Evolutionary conservation across 2,329 filamentous ascomycete species (phyloP).

Genomic region (Phaeoacremonium minimum): DNA sequence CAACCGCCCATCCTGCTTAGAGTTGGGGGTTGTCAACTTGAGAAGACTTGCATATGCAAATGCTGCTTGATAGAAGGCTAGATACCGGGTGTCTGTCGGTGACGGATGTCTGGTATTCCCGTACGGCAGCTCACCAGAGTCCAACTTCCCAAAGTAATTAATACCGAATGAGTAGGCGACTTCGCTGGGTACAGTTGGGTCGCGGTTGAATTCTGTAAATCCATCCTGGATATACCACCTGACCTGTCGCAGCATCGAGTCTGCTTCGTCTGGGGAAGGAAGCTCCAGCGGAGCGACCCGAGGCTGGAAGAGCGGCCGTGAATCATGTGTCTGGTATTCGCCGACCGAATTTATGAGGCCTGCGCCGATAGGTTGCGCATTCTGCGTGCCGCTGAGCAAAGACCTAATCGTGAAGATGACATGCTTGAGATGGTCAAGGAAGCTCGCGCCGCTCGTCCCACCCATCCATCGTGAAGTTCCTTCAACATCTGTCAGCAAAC

Average conservation of each 20-base stretch:
- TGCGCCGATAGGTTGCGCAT: slow-evolving; percentile 10
- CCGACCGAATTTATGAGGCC: slow-evolving; percentile 36
- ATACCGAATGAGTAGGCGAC: slow-evolving; percentile 42
- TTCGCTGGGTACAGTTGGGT: too few species aligned
- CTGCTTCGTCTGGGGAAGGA: slow-evolving; percentile 29
- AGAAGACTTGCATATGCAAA: slow-evolving; percentile 35
- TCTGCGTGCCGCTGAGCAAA: slow-evolving; percentile 22
- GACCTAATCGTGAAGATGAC: slow-evolving; percentile 33
- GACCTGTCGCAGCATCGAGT: slow-evolving; percentile 31
- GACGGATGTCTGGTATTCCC: slow-evolving; percentile 1
- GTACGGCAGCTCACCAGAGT: slow-evolving; percentile 14
- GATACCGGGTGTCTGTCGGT: slow-evolving; percentile 21
- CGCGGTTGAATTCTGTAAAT: slow-evolving; percentile 29
- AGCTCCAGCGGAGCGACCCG: slow-evolving; percentile 34
- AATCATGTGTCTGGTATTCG: slow-evolving; percentile 42
- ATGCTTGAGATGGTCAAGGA: slow-evolving; percentile 43
- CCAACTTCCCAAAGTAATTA: slow-evolving; percentile 34
- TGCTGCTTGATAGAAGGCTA: slow-evolving; percentile 40
- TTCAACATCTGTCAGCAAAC: slow-evolving; percentile 37
- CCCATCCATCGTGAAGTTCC: slow-evolving; percentile 42
- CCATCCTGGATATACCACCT: slow-evolving; percentile 41
- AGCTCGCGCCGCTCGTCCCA: slow-evolving; percentile 44
- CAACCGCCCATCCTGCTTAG: slow-evolving; percentile 22
- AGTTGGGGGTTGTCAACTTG: slow-evolving; percentile 20
- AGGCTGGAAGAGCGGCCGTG: slow-evolving; percentile 29